Percentiles rank a stretch among this genome's conserved stretches.
Evolutionary conservation across 169 alveolate species (phyloP).

Genomic region (Cryptosporidium muris): DNA sequence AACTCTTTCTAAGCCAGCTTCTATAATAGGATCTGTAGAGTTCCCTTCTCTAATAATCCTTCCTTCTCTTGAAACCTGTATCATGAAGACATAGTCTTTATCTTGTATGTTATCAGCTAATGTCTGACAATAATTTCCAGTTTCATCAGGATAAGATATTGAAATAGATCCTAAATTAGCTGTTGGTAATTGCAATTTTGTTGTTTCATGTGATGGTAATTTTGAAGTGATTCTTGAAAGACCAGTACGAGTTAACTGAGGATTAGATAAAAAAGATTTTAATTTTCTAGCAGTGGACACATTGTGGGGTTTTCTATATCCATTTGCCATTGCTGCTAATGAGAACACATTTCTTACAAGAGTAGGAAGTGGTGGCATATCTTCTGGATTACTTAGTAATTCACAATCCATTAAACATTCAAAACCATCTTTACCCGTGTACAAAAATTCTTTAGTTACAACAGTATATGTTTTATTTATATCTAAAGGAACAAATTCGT

Average conservation of each 20-base stretch:
- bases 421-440: constrained; percentile 68
- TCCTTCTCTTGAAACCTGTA: constrained; percentile 65
- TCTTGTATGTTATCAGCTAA: neutral
- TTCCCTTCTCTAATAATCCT: constrained; percentile 62
- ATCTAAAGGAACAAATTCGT: constrained; percentile 70
- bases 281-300: constrained; percentile 73
- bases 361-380: constrained; percentile 78
- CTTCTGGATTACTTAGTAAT: constrained; percentile 76
- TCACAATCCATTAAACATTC: constrained; percentile 71
- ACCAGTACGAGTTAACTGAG: constrained; percentile 56
- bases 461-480: constrained; percentile 70
- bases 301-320: constrained; percentile 76
- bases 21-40: constrained; percentile 41
- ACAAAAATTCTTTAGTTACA: constrained; percentile 73
- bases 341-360: constrained; percentile 76
- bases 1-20: constrained; percentile 67
- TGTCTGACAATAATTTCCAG: neutral
- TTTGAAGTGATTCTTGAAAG: constrained; percentile 40
- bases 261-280: constrained; percentile 65
- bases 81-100: constrained; percentile 33
- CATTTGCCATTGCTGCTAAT: constrained; percentile 79
- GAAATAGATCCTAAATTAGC: neutral
- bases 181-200: neutral
- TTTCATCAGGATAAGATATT: neutral
- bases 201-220: too few relatives aligned